Percentiles rank a stretch among this genome's conserved stretches.
Evolutionary conservation across 2,329 filamentous ascomycete species (phyloP).

Genomic region (Proliferodiscus dingleyae): DNA sequence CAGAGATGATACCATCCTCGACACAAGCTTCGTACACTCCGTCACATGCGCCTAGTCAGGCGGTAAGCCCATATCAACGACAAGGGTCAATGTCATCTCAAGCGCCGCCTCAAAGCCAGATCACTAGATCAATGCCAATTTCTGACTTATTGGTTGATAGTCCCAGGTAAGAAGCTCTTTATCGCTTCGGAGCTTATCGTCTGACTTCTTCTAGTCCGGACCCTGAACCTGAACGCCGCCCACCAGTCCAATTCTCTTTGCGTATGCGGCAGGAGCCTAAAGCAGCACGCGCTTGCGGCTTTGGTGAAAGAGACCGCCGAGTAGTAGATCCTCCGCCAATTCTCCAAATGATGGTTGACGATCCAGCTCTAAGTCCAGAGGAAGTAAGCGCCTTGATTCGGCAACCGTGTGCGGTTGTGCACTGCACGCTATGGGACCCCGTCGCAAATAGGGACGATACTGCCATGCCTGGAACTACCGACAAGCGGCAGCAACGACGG

Average conservation of each 20-base stretch:
- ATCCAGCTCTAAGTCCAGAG: slow-evolving; percentile 48
- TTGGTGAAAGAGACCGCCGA: slow-evolving; percentile 74
- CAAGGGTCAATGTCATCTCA: slow-evolving; percentile 2
- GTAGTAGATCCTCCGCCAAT: slow-evolving; percentile 83
- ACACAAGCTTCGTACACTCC: background rate
- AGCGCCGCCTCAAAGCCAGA: slow-evolving; percentile 9
- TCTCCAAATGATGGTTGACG: slow-evolving; percentile 64
- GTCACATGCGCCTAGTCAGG: background rate
- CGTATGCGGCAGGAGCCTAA: slow-evolving; percentile 71
- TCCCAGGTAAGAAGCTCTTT: slow-evolving; percentile 10
- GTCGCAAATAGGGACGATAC: slow-evolving; percentile 63
- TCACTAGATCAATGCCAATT: slow-evolving; percentile 19
- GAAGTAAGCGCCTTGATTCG: slow-evolving; percentile 49
- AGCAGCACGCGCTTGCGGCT: slow-evolving; percentile 75
- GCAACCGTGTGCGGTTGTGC: slow-evolving; percentile 65
- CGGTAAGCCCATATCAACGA: slow-evolving; percentile 1
- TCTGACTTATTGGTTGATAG: slow-evolving; percentile 21
- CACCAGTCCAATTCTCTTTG: slow-evolving; percentile 32
- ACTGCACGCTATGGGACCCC: slow-evolving; percentile 72
- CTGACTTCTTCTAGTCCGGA: slow-evolving; percentile 16
- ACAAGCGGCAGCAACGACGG: slow-evolving; percentile 66
- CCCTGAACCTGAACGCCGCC: background rate
- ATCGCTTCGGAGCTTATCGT: background rate
- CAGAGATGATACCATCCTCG: background rate
- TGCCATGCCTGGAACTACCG: slow-evolving; percentile 54